Evolutionary conservation across 1,284 basidiomycete genomes (phyloP).

Genomic region (Trichosporon asahii): DNA sequence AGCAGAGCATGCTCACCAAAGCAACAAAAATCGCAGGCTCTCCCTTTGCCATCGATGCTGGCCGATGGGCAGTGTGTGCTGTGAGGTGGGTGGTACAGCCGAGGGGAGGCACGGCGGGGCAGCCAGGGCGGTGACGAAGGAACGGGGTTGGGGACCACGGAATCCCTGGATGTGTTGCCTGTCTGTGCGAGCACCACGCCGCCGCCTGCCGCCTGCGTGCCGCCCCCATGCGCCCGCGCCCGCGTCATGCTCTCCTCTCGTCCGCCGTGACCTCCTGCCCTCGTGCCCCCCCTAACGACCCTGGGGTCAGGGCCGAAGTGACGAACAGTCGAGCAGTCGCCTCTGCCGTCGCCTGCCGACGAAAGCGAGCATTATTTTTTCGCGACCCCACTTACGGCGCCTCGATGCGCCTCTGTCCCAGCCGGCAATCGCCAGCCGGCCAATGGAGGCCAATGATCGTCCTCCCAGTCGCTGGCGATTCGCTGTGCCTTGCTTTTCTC

Average conservation of each 20-base stretch:
- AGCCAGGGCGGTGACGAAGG: background rate
- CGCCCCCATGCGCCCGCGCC: background rate
- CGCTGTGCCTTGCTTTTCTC: background rate
- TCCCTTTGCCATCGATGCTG: too few relatives aligned
- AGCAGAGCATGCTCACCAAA: background rate
- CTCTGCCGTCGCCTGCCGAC: background rate
- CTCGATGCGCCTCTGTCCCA: background rate
- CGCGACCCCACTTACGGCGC: background rate
- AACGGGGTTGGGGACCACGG: background rate
- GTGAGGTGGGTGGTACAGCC: background rate
- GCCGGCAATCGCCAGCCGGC: background rate
- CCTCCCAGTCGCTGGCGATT: background rate
- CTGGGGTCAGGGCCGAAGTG: background rate
- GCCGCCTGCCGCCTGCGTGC: background rate
- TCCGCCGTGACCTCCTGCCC: constrained; percentile 4
- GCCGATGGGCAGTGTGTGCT: background rate
- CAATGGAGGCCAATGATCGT: background rate
- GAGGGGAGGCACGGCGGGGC: background rate
- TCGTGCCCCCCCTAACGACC: background rate
- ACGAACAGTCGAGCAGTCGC: background rate
- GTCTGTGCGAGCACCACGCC: background rate
- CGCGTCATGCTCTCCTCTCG: background rate
- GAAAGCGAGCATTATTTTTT: constrained; percentile 4
- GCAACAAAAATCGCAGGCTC: background rate
- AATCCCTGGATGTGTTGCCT: background rate